Conservation (phyloP, 2,329 filamentous ascomycete genomes). For the Penicillium nordicum region DNA sequence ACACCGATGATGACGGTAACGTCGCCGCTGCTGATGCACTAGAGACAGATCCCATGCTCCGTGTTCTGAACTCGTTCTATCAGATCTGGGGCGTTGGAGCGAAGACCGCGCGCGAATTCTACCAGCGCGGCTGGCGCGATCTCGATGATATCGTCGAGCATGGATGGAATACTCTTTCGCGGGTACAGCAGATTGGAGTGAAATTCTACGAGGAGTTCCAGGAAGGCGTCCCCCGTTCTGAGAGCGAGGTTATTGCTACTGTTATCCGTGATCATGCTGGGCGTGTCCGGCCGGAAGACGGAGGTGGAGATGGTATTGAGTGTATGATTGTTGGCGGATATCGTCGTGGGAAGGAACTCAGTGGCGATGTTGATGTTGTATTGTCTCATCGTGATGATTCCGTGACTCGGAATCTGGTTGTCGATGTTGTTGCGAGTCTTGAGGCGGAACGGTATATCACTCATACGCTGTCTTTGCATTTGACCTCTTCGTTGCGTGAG, state of each 20-base stretch:
- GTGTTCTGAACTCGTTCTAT: slow-evolving; percentile 67
- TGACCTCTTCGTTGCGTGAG: slow-evolving; percentile 67
- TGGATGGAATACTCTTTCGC: slow-evolving; percentile 70
- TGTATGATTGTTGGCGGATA: slow-evolving; percentile 74
- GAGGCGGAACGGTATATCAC: slow-evolving; percentile 71
- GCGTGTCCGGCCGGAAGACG: slow-evolving; percentile 50
- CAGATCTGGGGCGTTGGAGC: slow-evolving; percentile 91
- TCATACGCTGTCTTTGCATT: slow-evolving; percentile 71
- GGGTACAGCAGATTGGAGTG: slow-evolving; percentile 87
- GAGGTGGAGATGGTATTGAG: slow-evolving; percentile 51
- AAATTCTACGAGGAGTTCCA: slow-evolving; percentile 90
- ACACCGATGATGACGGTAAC: slow-evolving; percentile 47
- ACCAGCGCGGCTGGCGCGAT: slow-evolving; percentile 70
- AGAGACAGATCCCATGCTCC: slow-evolving; percentile 61
- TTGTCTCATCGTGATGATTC: slow-evolving; percentile 72
- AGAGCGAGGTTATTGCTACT: slow-evolving; percentile 67
- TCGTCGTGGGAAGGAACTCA: slow-evolving; percentile 68
- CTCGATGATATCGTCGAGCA: slow-evolving; percentile 81
- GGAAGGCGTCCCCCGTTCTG: slow-evolving; percentile 64
- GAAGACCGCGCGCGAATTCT: slow-evolving; percentile 74
- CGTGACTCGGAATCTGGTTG: slow-evolving; percentile 67
- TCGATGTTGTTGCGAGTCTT: slow-evolving; percentile 66
- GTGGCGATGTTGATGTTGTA: slow-evolving; percentile 82
- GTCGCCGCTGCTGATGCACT: slow-evolving; percentile 64
- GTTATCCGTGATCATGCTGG: slow-evolving; percentile 66